These are phyloP conservation scores for Blastocladiella britannica DNA, from an alignment of 192 early-diverging fungal species.

Conservation along the genomic window DNA sequence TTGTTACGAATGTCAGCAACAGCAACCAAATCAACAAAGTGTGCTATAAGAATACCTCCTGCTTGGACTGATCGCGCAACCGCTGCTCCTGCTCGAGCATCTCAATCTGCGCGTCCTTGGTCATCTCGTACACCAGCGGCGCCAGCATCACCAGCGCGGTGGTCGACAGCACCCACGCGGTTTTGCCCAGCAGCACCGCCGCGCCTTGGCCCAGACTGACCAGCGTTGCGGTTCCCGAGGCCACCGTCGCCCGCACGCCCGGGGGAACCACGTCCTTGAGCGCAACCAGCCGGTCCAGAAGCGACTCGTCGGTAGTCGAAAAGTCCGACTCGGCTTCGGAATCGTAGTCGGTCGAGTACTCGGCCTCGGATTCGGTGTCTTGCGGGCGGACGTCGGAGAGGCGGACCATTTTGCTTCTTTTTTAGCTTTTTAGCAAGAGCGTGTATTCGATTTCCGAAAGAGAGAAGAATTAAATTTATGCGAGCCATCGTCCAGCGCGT, in stretches of 20 bases:
- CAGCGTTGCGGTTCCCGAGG: constrained; percentile 28
- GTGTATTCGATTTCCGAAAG: too few species aligned
- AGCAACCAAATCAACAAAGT: too few species aligned
- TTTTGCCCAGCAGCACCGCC: constrained; percentile 50
- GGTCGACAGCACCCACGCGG: constrained; percentile 75
- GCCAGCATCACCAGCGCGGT: constrained; percentile 59
- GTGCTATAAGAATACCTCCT: constrained; percentile 14
- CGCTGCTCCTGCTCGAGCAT: constrained; percentile 52
- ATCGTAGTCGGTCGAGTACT: constrained; percentile 9
- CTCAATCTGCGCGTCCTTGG: constrained; percentile 65
- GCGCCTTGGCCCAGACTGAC: constrained; percentile 33
- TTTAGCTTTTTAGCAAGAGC: too few species aligned
- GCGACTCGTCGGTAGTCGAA: constrained; percentile 45
- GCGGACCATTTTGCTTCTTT: neutral
- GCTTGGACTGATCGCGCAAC: constrained; percentile 1
- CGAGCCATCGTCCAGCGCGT: too few species aligned
- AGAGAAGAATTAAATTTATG: neutral
- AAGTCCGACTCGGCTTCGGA: constrained; percentile 28
- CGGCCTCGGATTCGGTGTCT: neutral
- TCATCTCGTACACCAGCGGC: constrained; percentile 69
- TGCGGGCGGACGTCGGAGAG: neutral
- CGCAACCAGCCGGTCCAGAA: constrained; percentile 61
- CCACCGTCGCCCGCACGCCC: constrained; percentile 42
- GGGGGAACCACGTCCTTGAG: constrained; percentile 73
- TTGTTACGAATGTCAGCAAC: too few species aligned